phyloP scores from a whole-genome alignment of 805 yeast genomes.

The Yarrowia keelungensis region DNA sequence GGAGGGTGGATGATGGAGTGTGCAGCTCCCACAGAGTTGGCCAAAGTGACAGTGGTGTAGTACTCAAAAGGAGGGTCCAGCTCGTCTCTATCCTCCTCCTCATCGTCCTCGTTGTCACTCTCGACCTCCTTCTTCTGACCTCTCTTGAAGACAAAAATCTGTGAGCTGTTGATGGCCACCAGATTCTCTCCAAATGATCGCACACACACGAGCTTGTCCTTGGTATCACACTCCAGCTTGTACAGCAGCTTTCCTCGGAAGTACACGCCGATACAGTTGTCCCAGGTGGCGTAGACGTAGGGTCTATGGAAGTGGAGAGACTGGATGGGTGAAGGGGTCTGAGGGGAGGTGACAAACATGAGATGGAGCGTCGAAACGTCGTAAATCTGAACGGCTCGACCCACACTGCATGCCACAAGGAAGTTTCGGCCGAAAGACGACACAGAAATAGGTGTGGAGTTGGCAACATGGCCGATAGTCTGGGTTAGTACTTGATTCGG shows the following conservation, averaged over 20 bases:
- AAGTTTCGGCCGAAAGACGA: slow-evolving; percentile 89
- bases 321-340: slow-evolving; percentile 73
- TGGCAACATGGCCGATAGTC: slow-evolving; percentile 84
- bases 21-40: slow-evolving; percentile 72
- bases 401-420: slow-evolving; percentile 88
- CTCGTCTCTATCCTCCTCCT: slow-evolving; percentile 25
- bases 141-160: slow-evolving; percentile 62
- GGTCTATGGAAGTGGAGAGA: slow-evolving; percentile 82
- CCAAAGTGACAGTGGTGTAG: slow-evolving; percentile 67
- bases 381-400: slow-evolving; percentile 87
- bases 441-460: slow-evolving; percentile 81
- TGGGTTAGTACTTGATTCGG: slow-evolving; percentile 33
- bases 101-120: slow-evolving; percentile 8
- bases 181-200: slow-evolving; percentile 43
- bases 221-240: slow-evolving; percentile 49
- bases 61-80: slow-evolving; percentile 53
- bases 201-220: slow-evolving; percentile 23
- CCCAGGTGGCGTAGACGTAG: slow-evolving; percentile 79
- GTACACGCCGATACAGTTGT: slow-evolving; percentile 69
- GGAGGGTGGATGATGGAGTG: slow-evolving; percentile 81
- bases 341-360: slow-evolving; percentile 82
- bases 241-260: slow-evolving; percentile 77
- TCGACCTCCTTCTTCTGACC: slow-evolving; percentile 51
- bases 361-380: slow-evolving; percentile 85
- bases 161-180: slow-evolving; percentile 56